Evolutionary conservation across 2,329 filamentous ascomycete species (phyloP), one percentile per base, ranked within the genome.

Genomic region (Celoporthe dispersa): DNA sequence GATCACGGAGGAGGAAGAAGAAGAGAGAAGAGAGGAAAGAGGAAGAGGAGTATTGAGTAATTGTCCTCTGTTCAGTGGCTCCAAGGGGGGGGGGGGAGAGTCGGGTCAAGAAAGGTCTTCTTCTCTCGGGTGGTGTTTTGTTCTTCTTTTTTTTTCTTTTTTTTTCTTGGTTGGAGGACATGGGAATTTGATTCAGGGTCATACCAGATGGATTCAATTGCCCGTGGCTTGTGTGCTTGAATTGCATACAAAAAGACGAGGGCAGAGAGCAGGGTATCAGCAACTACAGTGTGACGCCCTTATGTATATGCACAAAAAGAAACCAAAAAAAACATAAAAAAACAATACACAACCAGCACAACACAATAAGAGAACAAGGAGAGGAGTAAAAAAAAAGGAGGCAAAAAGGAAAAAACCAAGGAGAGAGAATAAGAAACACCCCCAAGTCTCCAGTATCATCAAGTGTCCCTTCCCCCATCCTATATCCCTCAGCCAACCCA

Each of bases 271-370:
- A 64, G 68, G 68, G 68, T 69, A 69, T 69, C 68, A 69, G 64
- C 68, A 69, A 67, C 64, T 55, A n/a, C 33, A 62, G 64, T 63
- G 63, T 67, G 68, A 69, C 64, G 68, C 68, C 68, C 68, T 66
- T 39, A 39, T 69, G 44, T 69, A 60, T 69, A 62, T 67, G 64
- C 55, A 66, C 22, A 59, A 62, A 64, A 28, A 7, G n/a, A n/a
- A n/a, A n/a, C n/a, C n/a, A 61, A n/a, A 14, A 60, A 60, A 31
- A 33, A 33, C 2, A 59, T 16, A 41, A 63, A 37, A 39, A 62
- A 8, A 28, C 55, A n/a, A n/a, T n/a, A n/a, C 31, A 33, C 41
- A 44, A 22, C 44, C 44, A 11, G 9, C 44, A 48, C 19, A n/a
- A 8, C 22, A 60, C 57, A 60, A 60, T 7, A 60, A 37, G n/a